A percentile compares a stretch with the other conserved stretches of the same genome.
These are phyloP conservation scores for Lithohypha guttulata DNA, from an alignment of 2,329 filamentous ascomycete genomes.

Conservation along the genomic window DNA sequence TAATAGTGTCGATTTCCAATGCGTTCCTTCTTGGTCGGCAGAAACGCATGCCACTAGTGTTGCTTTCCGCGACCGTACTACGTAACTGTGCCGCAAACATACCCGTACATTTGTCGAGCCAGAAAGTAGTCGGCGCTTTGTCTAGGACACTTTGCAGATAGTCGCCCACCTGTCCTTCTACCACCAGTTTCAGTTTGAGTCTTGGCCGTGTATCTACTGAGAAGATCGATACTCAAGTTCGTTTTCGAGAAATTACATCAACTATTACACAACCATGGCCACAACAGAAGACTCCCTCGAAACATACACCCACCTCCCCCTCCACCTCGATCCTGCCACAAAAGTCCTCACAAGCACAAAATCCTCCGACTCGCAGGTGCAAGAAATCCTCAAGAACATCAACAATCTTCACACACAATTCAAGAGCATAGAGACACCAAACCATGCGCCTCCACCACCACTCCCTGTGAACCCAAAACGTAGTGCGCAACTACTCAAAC, in stretches of 20 bases:
- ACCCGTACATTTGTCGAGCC: too few species aligned
- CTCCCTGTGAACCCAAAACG: slow-evolving; percentile 90
- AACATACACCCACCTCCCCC: slow-evolving; percentile 65
- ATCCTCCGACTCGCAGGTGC: slow-evolving; percentile 40
- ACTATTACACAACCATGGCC: slow-evolving; percentile 12
- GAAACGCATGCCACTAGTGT: too few species aligned
- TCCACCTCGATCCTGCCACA: slow-evolving; percentile 69
- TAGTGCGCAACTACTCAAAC: slow-evolving; percentile 74
- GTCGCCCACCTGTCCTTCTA: too few species aligned
- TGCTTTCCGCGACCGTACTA: too few species aligned
- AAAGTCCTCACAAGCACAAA: slow-evolving; percentile 55
- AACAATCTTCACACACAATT: slow-evolving; percentile 71
- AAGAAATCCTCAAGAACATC: slow-evolving; percentile 58
- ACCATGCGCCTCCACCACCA: slow-evolving; percentile 66
- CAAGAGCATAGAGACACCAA: slow-evolving; percentile 52
- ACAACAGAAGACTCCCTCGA: slow-evolving; percentile 21
- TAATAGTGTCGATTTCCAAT: too few species aligned
- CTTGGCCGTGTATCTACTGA: neutral
- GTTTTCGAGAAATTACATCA: too few species aligned
- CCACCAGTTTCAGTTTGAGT: too few species aligned
- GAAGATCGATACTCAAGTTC: too few species aligned
- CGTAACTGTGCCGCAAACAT: too few species aligned
- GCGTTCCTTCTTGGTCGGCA: too few species aligned
- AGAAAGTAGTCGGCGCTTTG: too few species aligned
- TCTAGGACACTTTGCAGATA: too few species aligned